Evolutionary conservation across 2,329 filamentous ascomycete species (phyloP).

Genomic region (Annulohypoxylon truncatum): DNA sequence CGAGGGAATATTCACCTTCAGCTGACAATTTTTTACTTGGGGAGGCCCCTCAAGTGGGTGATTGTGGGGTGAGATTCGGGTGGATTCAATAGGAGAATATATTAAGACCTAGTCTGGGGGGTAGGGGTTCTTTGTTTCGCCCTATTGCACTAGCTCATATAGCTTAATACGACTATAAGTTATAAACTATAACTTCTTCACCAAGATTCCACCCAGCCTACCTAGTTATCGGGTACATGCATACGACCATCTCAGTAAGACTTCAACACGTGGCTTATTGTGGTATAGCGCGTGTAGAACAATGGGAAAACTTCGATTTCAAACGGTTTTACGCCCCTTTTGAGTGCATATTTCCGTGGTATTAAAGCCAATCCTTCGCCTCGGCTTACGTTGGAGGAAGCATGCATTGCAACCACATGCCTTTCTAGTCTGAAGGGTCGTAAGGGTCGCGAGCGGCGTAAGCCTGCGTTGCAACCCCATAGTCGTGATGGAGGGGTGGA

Average conservation of each 20-base stretch:
- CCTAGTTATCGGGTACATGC: not conserved
- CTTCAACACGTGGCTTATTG: slow-evolving; percentile 8
- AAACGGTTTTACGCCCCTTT: not conserved
- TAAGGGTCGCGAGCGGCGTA: not conserved
- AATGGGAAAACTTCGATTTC: not conserved
- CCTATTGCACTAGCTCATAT: not conserved
- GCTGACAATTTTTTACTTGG: not conserved
- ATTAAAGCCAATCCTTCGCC: slow-evolving; percentile 3
- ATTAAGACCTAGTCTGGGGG: not conserved
- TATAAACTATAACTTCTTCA: not conserved
- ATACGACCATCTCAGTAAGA: slow-evolving; percentile 2
- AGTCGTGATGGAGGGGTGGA: slow-evolving; percentile 7
- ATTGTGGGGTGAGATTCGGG: not conserved
- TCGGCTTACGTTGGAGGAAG: slow-evolving; percentile 13
- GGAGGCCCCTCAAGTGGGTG: not conserved
- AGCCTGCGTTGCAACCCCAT: slow-evolving; percentile 7
- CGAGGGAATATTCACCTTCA: not conserved
- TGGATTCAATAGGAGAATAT: not conserved
- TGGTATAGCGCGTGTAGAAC: not conserved
- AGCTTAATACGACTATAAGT: not conserved
- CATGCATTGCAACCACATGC: slow-evolving; percentile 19
- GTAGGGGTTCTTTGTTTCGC: not conserved
- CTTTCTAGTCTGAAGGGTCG: not conserved
- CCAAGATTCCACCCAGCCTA: not conserved
- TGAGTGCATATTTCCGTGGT: slow-evolving; percentile 3